These are phyloP conservation scores for Micractinium sp. DNA, from an alignment of 139 green algal genomes.

Conservation along the genomic window DNA sequence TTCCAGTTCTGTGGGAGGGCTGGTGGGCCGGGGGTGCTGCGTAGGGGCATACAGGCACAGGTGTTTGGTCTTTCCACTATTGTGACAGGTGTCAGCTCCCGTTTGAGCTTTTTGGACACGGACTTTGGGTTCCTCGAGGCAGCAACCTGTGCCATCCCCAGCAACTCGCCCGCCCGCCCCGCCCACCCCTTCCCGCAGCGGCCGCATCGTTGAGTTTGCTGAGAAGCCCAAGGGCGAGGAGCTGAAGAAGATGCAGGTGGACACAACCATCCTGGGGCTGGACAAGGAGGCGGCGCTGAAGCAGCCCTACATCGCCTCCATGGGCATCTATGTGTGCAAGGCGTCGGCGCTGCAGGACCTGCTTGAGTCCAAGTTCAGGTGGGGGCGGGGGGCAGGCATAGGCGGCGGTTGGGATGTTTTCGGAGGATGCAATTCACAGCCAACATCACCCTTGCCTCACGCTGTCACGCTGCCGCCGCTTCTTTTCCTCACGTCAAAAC, in stretches of 20 bases:
- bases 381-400: background rate
- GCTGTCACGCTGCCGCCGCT: background rate
- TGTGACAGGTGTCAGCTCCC: too few species aligned
- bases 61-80: constrained; percentile 96
- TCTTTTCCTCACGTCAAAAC: background rate
- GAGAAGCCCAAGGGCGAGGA: constrained; percentile 97
- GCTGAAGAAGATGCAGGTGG: constrained; percentile 93
- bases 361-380: constrained; percentile 23
- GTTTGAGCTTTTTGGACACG: too few species aligned
- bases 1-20: background rate
- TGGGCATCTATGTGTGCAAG: constrained; percentile 98
- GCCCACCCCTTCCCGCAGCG: too few species aligned
- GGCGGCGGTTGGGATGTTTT: too few species aligned
- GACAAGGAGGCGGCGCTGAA: constrained; percentile 76
- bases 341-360: constrained; percentile 48
- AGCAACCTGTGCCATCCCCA: background rate
- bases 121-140: too few species aligned
- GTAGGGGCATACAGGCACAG: constrained; percentile 79
- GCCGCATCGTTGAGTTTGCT: constrained; percentile 91
- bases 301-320: constrained; percentile 99
- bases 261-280: constrained; percentile 96
- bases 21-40: background rate
- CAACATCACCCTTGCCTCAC: background rate
- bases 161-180: too few species aligned
- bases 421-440: too few species aligned